Evolutionary conservation across 2,329 filamentous ascomycete genomes (phyloP), one percentile per base, ranked within the genome.

Genomic region (Aciculosporium take): DNA sequence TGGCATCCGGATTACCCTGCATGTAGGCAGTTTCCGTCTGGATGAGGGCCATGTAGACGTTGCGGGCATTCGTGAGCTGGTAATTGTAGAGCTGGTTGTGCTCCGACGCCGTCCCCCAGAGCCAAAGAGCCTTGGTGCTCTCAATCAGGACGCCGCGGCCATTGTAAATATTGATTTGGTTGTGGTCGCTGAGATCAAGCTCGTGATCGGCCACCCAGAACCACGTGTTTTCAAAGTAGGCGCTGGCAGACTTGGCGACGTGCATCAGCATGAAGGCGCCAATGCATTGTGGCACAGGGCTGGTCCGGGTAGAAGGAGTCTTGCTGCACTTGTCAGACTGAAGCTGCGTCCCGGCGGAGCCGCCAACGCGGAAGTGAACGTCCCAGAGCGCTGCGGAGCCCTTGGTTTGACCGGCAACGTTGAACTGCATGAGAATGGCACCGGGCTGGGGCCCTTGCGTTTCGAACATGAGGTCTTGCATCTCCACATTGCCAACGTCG

Each of bases 161-260:
- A 58, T 84, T 93, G 74, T 82, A 94, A 54, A 94, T 77, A 63
- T 84, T 80, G 59, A 91, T 81, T 60, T 91, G 83, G 56, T 81
- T 76, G 59, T 84, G 75, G 53, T 81, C 79, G 7, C 61, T 48
- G 10, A 77, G 71, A 58, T 94, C 88, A 20, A 94, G 79, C 56
- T 93, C 84, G 66, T 94, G 87, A 58, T 94, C 87, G 3, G 87
- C 78, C 36, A 86, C 81, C 86, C 87, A 94, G 60, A 84, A 80
- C 84, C 85, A 94, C 36, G 71, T 78, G 65, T 94, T 94, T 67
- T 95, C 88, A 34, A 94, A 67, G 64, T 94, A 94, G 35, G 76
- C 75, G 50, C 76, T 81, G 39, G 73, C 71, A 27, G 67, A 56
- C n/a, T 61, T 45, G 2, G 78, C 81, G 39, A 84, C 55, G 57